Percentiles rank a stretch among this genome's conserved stretches.
These are phyloP conservation scores for Penicillium verhagenii DNA, from an alignment of 495 filamentous ascomycete genomes.

Conservation along the genomic window DNA sequence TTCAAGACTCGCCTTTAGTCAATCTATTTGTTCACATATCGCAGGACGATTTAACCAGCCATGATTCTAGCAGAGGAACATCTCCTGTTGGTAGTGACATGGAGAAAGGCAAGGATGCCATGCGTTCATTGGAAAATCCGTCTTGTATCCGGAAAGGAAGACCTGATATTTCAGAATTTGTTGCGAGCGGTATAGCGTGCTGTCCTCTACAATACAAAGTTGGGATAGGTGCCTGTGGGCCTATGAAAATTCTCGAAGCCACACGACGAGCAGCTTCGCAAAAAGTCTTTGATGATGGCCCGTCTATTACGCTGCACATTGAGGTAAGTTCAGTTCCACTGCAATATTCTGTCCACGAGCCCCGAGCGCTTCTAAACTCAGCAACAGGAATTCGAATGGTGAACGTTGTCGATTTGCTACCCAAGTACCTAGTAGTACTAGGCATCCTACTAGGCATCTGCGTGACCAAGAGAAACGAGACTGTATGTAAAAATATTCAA, in stretches of 20 bases:
- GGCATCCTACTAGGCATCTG: too few relatives aligned
- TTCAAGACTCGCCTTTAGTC: constrained; percentile 6
- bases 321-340: constrained; percentile 11
- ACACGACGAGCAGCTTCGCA: constrained; percentile 1
- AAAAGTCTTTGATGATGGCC: constrained; percentile 8
- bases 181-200: constrained; percentile 1
- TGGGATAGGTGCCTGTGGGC: constrained; percentile 18
- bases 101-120: constrained; percentile 7
- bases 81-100: neutral
- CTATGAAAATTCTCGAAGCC: constrained; percentile 5
- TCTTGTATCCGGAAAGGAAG: constrained; percentile 3
- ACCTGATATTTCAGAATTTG: constrained; percentile 6
- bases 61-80: constrained; percentile 1
- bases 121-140: neutral
- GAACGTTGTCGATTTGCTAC: too few relatives aligned
- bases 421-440: too few relatives aligned
- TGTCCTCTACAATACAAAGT: neutral
- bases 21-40: constrained; percentile 13
- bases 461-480: too few relatives aligned
- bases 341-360: neutral
- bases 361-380: neutral
- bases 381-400: constrained; percentile 12
- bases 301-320: constrained; percentile 12
- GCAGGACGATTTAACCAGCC: neutral
- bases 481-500: too few relatives aligned